A percentile compares a stretch with the other conserved stretches of the same genome.
Evolutionary conservation across 345 rosid genomes (phyloP).

Genomic region (Orychophragmus violaceus): DNA sequence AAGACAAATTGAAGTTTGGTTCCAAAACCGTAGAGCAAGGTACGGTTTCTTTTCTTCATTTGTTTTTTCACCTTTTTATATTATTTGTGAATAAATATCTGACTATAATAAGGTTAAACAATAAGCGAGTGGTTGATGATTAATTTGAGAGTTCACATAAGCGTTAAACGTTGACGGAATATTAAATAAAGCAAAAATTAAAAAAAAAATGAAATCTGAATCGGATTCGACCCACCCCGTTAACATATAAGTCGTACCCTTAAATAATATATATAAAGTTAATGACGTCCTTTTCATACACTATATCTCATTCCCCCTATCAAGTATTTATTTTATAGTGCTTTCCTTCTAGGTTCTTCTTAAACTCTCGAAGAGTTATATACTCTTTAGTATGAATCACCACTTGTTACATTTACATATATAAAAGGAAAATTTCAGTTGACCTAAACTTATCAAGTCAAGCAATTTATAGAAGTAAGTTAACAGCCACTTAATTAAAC

Average conservation of each 20-base stretch:
- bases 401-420: slow-evolving; percentile 11
- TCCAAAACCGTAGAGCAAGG: slow-evolving; percentile 99
- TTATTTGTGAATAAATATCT: slow-evolving; percentile 15
- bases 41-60: slow-evolving; percentile 28
- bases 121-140: slow-evolving; percentile 7
- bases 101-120: slow-evolving; percentile 11
- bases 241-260: slow-evolving; percentile 36
- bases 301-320: slow-evolving; percentile 10
- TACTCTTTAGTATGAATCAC: slow-evolving; percentile 3
- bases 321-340: slow-evolving; percentile 10
- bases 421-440: neutral
- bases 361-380: slow-evolving; percentile 10
- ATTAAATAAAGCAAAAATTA: slow-evolving; percentile 6
- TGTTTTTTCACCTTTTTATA: neutral
- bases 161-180: slow-evolving; percentile 33
- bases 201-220: slow-evolving; percentile 23
- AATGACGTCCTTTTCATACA: slow-evolving; percentile 25
- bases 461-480: neutral
- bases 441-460: slow-evolving; percentile 10
- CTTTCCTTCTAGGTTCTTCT: slow-evolving; percentile 24
- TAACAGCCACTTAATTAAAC: slow-evolving; percentile 16
- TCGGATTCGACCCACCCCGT: slow-evolving; percentile 38
- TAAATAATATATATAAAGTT: slow-evolving; percentile 25
- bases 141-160: slow-evolving; percentile 22
- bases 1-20: slow-evolving; percentile 97